These are phyloP conservation scores for Cladorrhinum sp. DNA, from an alignment of 2,329 filamentous ascomycete genomes.

Conservation along the genomic window DNA sequence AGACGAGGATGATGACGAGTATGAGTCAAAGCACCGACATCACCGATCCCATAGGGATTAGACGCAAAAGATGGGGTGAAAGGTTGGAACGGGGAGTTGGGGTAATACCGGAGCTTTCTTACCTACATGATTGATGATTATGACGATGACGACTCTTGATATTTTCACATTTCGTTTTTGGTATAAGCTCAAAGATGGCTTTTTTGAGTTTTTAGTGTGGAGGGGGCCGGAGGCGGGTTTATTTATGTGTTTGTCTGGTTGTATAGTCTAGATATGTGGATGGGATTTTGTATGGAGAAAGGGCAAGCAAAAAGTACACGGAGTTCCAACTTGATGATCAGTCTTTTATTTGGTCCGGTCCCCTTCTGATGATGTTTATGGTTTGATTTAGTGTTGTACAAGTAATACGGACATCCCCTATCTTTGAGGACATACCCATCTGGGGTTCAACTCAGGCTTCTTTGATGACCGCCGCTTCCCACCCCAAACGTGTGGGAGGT, in stretches of 20 bases:
- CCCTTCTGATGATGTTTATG: neutral
- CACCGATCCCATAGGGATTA: neutral
- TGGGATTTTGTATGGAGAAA: neutral
- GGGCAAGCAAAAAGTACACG: neutral
- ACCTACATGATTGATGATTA: neutral
- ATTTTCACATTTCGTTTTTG: too few relatives aligned
- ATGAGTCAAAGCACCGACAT: constrained; percentile 16
- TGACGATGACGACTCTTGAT: neutral
- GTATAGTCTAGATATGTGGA: neutral
- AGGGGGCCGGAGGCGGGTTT: too few relatives aligned
- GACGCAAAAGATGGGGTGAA: neutral
- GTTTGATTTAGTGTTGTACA: neutral
- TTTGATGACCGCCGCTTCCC: too few relatives aligned
- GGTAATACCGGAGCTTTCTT: neutral
- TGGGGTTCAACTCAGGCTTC: too few relatives aligned
- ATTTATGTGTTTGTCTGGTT: too few relatives aligned
- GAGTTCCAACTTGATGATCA: neutral
- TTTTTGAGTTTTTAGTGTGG: neutral
- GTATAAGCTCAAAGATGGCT: neutral
- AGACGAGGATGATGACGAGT: constrained; percentile 28
- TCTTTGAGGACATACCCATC: too few relatives aligned
- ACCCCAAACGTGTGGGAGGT: too few relatives aligned
- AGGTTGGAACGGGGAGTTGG: too few relatives aligned
- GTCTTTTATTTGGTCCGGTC: neutral
- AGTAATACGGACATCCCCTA: neutral